Evolutionary conservation across 2,329 filamentous ascomycete genomes (phyloP), one percentile per base, ranked within the genome.

Genomic region (Colletotrichum karsti): DNA sequence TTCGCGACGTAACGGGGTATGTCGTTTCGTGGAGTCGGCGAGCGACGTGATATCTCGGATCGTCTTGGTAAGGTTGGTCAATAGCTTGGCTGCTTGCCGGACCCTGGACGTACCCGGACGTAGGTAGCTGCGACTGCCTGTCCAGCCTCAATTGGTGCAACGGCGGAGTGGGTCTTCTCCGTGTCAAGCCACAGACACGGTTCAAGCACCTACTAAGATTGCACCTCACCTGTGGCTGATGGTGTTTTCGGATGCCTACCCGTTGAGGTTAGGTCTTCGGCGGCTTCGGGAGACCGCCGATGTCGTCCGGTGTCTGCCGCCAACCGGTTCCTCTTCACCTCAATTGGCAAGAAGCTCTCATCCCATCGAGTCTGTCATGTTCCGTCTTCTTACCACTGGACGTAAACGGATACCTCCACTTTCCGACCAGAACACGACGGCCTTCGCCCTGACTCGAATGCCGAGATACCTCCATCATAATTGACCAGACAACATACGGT

Each of bases 391-490:
- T 57, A 18, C 20, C 33, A 30, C 53, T 57, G 50, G 9, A 22
- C 12, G 48, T n/a, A 48, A 33, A 63, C 59, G 37, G 37, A 58
- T 37, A 54, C 33, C 46, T 64, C 64, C 64, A 67, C 64, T 67
- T 55, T 64, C 60, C 37, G 60, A 58, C 18, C 9, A 50, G n/a
- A 35, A 48, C 24, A n/a, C n/a, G n/a, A 54, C 53, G 46, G 60
- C 53, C 30, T 30, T 42, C 37, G 15, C 37, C 46, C 46, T 56
- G 60, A 54, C 50, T 65, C 56, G 55, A 69, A 65, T 58, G 59
- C 68, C 55, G 68, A 69, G 50, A 48, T 67, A 57, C 51, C 63
- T 67, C 67, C 63, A 51, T n/a, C 28, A 15, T n/a, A 22, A 22
- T 28, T 46, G 28, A 42, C 53, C 39, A 18, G 9, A 10, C 46